phyloP scores from a whole-genome alignment of 441 rosid genomes.

The Populus hybrid region DNA sequence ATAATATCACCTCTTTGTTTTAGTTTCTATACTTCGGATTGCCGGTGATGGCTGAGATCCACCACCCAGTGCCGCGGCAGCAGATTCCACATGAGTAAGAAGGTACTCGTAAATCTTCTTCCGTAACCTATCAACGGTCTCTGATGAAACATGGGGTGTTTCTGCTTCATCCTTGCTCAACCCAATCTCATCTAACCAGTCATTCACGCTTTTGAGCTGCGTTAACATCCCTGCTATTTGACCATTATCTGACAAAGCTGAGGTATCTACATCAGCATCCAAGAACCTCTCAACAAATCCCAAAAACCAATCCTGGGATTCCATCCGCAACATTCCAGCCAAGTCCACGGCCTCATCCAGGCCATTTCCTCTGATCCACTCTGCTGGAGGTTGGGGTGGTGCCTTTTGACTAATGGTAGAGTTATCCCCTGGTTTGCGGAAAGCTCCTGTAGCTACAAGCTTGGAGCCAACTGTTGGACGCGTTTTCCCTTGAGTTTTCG shows the following conservation, averaged over 20 bases:
- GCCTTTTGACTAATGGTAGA: constrained; percentile 38
- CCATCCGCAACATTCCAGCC: constrained; percentile 64
- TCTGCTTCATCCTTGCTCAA: constrained; percentile 56
- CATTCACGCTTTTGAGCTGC: constrained; percentile 84
- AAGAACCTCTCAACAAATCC: constrained; percentile 84
- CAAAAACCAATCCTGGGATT: constrained; percentile 91
- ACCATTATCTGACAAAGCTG: constrained; percentile 63
- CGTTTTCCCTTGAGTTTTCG: constrained; percentile 50
- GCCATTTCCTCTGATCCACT: constrained; percentile 74
- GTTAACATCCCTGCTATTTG: constrained; percentile 88
- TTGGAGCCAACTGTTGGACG: constrained; percentile 60
- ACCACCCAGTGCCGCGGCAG: constrained; percentile 91
- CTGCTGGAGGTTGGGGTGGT: constrained; percentile 49
- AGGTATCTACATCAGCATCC: constrained; percentile 65
- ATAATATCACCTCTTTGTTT: constrained; percentile 45
- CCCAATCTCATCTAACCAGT: constrained; percentile 81
- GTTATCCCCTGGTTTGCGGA: constrained; percentile 55
- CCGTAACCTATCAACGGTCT: constrained; percentile 64
- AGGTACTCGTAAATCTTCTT: constrained; percentile 96
- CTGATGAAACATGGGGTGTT: constrained; percentile 49
- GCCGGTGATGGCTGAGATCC: constrained; percentile 56
- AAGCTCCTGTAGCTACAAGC: constrained; percentile 64
- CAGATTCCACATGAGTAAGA: constrained; percentile 93
- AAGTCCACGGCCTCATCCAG: constrained; percentile 73
- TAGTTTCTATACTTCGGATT: constrained; percentile 36